Evolutionary conservation across 2,329 filamentous ascomycete genomes (phyloP), one percentile per base, ranked within the genome.

Genomic region (Aureobasidium melanogenum): DNA sequence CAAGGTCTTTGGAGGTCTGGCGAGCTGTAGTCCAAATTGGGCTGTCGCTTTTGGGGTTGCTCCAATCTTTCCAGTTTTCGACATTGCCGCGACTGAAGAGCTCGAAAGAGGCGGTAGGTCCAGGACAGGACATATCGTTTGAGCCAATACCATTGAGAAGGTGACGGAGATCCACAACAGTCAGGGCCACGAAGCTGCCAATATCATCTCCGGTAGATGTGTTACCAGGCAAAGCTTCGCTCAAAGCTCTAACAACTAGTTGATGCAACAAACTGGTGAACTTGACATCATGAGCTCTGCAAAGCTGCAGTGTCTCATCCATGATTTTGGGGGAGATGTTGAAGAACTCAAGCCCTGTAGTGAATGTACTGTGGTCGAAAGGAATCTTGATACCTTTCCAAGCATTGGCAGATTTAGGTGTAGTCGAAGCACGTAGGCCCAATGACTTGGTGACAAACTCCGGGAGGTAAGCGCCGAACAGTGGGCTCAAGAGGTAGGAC

Each of bases 201-300:
- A 32, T 30, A 14, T 1, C 0, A 32, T 19, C n/a, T 8, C n/a
- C 38, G 19, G 38, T 41, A 9, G 38, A 41, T 9, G 24, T 10
- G 7, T 30, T 19, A 9, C 5, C 10, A 4, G 66, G 64, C 14
- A 61, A 36, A 10, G 51, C 38, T 34, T 22, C 2, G 19, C 48
- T 38, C 19, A 79, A 63, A 1, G 72, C 73, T 3, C 73, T 69
- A 19, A 72, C 67, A 28, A 77, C 69, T 12, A 80, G 52, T 32
- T 76, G 72, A 32, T 75, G 72, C 5, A 80, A 62, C 0, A 75
- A 64, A 3, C 70, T 75, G 0, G 78, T 79, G 34, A 80, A 66
- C 48, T 76, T 78, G n/a, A 73, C 66, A 28, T 67, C 68, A 26
- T 77, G 69, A 0, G 32, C 62, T 54, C 74, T 69, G 46, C 73